These are phyloP conservation scores for Avena atlantica DNA, from an alignment of 176 grass and related monocot genomes.

Conservation along the genomic window DNA sequence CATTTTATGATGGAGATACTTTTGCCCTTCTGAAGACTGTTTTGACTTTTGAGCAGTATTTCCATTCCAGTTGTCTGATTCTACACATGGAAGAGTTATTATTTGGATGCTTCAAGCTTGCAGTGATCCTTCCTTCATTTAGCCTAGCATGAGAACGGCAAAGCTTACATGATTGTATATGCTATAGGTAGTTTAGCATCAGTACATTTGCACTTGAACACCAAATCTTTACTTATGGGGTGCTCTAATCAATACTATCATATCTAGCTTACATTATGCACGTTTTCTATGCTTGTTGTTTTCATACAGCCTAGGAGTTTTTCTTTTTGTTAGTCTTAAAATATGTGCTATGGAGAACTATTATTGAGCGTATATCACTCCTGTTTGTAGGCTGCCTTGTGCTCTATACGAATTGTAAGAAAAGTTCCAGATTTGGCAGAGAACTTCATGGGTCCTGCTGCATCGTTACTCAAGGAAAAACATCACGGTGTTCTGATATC, in stretches of 20 bases:
- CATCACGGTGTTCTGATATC: slow-evolving; percentile 95
- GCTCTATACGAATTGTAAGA: slow-evolving; percentile 91
- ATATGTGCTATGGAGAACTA: background rate
- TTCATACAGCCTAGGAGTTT: background rate
- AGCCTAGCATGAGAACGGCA: background rate
- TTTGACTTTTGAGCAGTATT: background rate
- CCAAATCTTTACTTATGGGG: background rate
- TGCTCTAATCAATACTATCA: background rate
- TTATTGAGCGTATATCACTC: slow-evolving; percentile 35
- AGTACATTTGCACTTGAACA: slow-evolving; percentile 14
- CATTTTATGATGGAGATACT: background rate
- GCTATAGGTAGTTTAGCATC: background rate
- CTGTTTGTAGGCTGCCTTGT: slow-evolving; percentile 84
- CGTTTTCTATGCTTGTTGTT: background rate
- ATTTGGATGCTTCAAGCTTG: background rate
- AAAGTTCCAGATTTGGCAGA: slow-evolving; percentile 98
- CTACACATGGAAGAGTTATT: background rate
- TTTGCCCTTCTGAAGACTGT: slow-evolving; percentile 12
- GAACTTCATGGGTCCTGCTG: slow-evolving; percentile 76
- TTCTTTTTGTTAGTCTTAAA: slow-evolving; percentile 27
- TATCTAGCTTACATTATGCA: background rate
- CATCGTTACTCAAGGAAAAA: slow-evolving; percentile 92
- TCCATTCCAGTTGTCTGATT: slow-evolving; percentile 1
- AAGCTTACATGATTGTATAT: background rate
- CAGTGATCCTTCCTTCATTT: slow-evolving; percentile 1